A percentile compares a stretch with the other conserved stretches of the same genome.
These are phyloP conservation scores for Phaeolepiota aurea DNA, from an alignment of 768 basidiomycete species.

Conservation along the genomic window DNA sequence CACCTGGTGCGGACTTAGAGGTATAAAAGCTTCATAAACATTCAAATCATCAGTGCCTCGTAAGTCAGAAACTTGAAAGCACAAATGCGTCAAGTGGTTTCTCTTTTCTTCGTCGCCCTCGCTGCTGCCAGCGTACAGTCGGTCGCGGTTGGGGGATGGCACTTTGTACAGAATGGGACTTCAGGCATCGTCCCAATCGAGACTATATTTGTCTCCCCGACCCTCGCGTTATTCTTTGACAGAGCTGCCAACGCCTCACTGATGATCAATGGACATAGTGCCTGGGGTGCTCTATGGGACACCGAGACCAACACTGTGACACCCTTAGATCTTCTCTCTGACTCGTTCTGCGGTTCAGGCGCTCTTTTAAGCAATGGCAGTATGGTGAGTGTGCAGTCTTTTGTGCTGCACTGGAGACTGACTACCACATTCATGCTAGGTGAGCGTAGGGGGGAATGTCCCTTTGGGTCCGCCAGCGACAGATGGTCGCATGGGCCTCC, in stretches of 20 bases:
- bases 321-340: constrained; percentile 23
- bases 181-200: constrained; percentile 19
- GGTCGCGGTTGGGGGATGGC: constrained; percentile 10
- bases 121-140: not conserved
- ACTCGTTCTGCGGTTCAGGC: constrained; percentile 35
- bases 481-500: constrained; percentile 26
- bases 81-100: not conserved
- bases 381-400: constrained; percentile 19
- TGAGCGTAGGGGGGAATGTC: constrained; percentile 21
- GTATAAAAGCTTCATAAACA: not conserved
- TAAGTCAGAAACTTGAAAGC: not conserved
- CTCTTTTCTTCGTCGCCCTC: not conserved
- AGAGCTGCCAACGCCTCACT: constrained; percentile 28
- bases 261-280: constrained; percentile 29
- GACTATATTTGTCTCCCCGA: constrained; percentile 20
- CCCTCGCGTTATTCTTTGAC: constrained; percentile 19
- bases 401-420: constrained; percentile 5
- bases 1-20: no score
- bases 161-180: constrained; percentile 20
- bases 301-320: constrained; percentile 28
- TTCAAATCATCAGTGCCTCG: not conserved
- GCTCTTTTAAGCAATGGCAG: constrained; percentile 33
- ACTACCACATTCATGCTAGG: constrained; percentile 7
- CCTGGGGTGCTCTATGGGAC: constrained; percentile 37
- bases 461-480: constrained; percentile 17